Evolutionary conservation across 768 basidiomycete genomes (phyloP), one percentile per base, ranked within the genome.

Genomic region (Pulveroboletus sp.): DNA sequence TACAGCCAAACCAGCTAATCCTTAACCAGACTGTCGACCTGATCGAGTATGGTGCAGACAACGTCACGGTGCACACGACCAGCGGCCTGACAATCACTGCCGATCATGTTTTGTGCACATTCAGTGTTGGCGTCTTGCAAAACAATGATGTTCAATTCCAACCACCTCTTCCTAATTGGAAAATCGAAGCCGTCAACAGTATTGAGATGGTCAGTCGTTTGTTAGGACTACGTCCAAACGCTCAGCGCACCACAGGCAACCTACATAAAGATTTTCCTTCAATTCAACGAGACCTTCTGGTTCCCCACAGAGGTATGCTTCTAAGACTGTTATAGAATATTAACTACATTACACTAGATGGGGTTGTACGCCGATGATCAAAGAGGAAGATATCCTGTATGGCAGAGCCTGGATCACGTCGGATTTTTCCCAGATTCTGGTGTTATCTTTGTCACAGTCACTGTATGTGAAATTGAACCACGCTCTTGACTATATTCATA

Each of bases 111-210:
- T 59, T 87, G 24, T 79, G 78, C 52, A 87, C 85, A 0, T 87
- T 87, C 66, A 85, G 84, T 52, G 61, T 84, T 2, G 85, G 85
- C 0, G 85, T 87, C 7, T 68, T 87, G 45, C 85, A 87, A 65
- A 71, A 83, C 48, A 67, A 74, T 27, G 83, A 85, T 50, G 78
- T 87, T 5, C 49, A 43, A 2, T 87, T 85, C 54, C 58, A 74
- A 35, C 85, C 85, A 2, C 19, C 65, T 8, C 60, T 85, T 16
- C 85, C 84, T 24, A 56, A 68, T 64, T 86, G 75, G 71, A 86
- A 85, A 60, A 49, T 70, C 19, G 83, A 86, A 48, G 84, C 83
- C 5, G 78, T 86, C 32, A 75, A 79, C 27, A 76, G 75, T 48
- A 79, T 84, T 65, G 70, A 71, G 10, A 85, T 86, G 84, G 81